These are phyloP conservation scores for Buxus sempervirens DNA, from an alignment of 164 flowering plant genomes.

Conservation along the genomic window DNA sequence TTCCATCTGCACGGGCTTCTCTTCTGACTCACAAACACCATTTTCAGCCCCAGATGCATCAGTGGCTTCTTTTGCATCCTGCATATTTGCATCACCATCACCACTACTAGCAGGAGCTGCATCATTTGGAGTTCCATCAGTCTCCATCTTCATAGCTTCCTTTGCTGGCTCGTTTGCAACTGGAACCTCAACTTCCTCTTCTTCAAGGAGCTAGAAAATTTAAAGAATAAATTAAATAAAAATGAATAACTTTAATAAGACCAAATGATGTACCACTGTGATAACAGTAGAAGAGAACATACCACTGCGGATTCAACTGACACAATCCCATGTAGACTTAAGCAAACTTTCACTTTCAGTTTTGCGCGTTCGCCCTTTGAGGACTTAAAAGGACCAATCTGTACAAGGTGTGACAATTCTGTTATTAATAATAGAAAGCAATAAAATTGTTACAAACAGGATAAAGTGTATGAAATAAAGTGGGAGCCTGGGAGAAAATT, in stretches of 20 bases:
- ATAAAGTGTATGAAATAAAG: too few species aligned
- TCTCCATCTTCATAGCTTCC: constrained; percentile 71
- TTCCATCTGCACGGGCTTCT: constrained; percentile 79
- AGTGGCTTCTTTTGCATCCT: constrained; percentile 52
- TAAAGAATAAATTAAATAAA: too few species aligned
- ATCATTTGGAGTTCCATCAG: constrained; percentile 53
- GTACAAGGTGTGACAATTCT: constrained; percentile 2
- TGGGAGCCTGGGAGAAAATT: neutral
- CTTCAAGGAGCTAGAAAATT: constrained; percentile 59
- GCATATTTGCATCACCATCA: constrained; percentile 70
- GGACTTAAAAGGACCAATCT: constrained; percentile 88
- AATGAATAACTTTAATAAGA: too few species aligned
- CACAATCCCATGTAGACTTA: constrained; percentile 85
- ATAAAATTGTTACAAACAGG: neutral
- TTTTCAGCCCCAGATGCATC: constrained; percentile 55
- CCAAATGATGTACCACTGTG: neutral
- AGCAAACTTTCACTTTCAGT: constrained; percentile 73
- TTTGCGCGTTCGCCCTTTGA: constrained; percentile 70
- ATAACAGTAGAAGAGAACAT: constrained; percentile 24
- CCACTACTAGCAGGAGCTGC: constrained; percentile 33
- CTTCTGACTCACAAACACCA: constrained; percentile 69
- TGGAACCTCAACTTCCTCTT: constrained; percentile 80
- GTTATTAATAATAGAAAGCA: too few species aligned
- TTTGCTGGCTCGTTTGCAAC: constrained; percentile 60
- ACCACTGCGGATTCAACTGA: constrained; percentile 86